Evolutionary conservation across 345 rosid genomes (phyloP), one percentile per base, ranked within the genome.

Genomic region (Turritis glabra): DNA sequence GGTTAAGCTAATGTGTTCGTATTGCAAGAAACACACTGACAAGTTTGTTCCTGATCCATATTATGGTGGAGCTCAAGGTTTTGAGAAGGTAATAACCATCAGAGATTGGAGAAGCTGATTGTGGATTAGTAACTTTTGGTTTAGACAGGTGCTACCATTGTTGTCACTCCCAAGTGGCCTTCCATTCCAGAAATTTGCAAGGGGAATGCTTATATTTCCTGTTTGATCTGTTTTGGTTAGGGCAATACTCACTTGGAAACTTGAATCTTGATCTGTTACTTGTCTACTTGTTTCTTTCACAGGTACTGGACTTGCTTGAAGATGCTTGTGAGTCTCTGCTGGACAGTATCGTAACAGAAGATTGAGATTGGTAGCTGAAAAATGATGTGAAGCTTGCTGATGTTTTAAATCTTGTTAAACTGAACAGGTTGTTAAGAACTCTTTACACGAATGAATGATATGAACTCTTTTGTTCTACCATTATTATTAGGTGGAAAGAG

Each of bases 21-120:
- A 88, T 67, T 95, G 93, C 78, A 91, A 91, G 92, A 90, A 87
- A 64, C 96, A 91, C 27, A 79, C 80, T 26, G 97, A 90, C 66
- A 87, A 84, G 5, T 90, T 86, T 78, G 97, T 95, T 19, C 97
- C 99, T 0, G 97, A 95, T 76, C 97, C 97, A 12, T 95, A 91
- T 64, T 89, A 85, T 48, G 97, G 97, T 53, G 99, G 99, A 72
- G 82, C 95, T 13, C 92, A 90, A 81, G 96, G 97, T 71, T 95
- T 95, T 68, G 97, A 91, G 81, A 95, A 87, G 97, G 97, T 95
- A 85, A 64, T 35, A 8, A 56, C 9, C 30, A 17, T 40, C 27
- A 26, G 63, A 53, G 25, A 52, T 9, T 47, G 27, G 38, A 26
- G 10, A 63, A 44, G 11, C 50, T 69, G 15, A 52, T 35, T 26